Conservation (phyloP, 169 alveolate species). For the Cryptosporidium viatorum region DNA sequence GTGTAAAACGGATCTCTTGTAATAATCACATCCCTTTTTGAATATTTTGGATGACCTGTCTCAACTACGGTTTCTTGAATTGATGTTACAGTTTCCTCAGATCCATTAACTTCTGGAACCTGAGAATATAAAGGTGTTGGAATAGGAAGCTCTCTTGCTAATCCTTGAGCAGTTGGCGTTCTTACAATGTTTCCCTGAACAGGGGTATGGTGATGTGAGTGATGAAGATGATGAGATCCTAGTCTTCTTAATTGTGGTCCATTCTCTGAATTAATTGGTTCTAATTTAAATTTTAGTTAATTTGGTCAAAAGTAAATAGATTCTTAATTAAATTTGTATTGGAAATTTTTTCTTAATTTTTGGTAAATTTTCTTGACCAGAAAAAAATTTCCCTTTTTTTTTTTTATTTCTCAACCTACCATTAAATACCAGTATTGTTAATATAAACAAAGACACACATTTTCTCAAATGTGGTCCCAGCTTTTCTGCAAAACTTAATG, state of each 20-base stretch:
- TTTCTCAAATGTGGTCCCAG: conserved; percentile 13
- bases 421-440: conserved; percentile 3
- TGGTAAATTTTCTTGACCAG: background rate
- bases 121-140: conserved; percentile 68
- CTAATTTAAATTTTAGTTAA: background rate
- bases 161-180: conserved; percentile 57
- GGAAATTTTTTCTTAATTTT: background rate
- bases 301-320: background rate
- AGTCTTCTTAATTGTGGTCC: conserved; percentile 42
- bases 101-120: conserved; percentile 55
- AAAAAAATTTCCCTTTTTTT: background rate
- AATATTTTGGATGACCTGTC: conserved; percentile 54
- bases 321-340: background rate
- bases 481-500: background rate
- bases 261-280: conserved; percentile 17
- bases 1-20: conserved; percentile 74
- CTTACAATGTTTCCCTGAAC: conserved; percentile 41
- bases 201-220: conserved; percentile 4
- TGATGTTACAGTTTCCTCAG: conserved; percentile 39
- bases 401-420: conserved; percentile 2
- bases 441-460: conserved; percentile 16
- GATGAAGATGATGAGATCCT: conserved; percentile 29
- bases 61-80: conserved; percentile 59
- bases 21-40: conserved; percentile 59
- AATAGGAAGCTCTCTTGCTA: conserved; percentile 54